These are phyloP conservation scores for Pseudophaeomoniella oleicola DNA, from an alignment of 2,329 filamentous ascomycete species.

Conservation along the genomic window DNA sequence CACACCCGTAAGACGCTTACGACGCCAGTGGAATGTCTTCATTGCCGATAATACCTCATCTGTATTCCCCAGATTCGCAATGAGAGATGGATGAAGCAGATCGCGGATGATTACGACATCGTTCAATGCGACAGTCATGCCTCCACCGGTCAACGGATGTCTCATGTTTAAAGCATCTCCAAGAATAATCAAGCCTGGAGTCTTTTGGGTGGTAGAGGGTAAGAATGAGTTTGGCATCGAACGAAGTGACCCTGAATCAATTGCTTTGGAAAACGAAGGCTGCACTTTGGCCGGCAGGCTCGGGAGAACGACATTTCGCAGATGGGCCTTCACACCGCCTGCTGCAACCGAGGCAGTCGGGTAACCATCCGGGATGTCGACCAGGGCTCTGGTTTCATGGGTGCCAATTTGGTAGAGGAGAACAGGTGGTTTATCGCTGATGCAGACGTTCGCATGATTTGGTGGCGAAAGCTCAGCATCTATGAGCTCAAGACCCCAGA, in stretches of 20 bases:
- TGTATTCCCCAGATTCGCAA: conserved; percentile 57
- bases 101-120: conserved; percentile 68
- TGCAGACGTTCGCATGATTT: conserved; percentile 73
- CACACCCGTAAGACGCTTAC: conserved; percentile 69
- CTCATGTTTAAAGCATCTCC: conserved; percentile 98
- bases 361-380: conserved; percentile 70
- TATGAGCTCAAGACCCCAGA: conserved; percentile 85
- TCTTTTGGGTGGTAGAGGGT: conserved; percentile 59
- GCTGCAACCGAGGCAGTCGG: conserved; percentile 57
- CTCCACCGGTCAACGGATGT: conserved; percentile 91
- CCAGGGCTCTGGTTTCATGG: conserved; percentile 77
- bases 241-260: conserved; percentile 60
- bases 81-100: conserved; percentile 52
- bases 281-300: conserved; percentile 57
- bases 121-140: conserved; percentile 96
- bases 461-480: conserved; percentile 66
- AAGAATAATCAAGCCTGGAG: conserved; percentile 62
- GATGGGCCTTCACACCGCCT: conserved; percentile 75
- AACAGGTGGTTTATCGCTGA: conserved; percentile 62
- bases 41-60: conserved; percentile 53
- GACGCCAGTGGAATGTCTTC: conserved; percentile 66
- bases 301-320: conserved; percentile 66
- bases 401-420: conserved; percentile 95
- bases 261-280: conserved; percentile 58
- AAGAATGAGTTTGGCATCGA: conserved; percentile 96